Evolutionary conservation across 208 protist species (phyloP), one percentile per base, ranked within the genome.

Genomic region (Crithidia thermophila): DNA sequence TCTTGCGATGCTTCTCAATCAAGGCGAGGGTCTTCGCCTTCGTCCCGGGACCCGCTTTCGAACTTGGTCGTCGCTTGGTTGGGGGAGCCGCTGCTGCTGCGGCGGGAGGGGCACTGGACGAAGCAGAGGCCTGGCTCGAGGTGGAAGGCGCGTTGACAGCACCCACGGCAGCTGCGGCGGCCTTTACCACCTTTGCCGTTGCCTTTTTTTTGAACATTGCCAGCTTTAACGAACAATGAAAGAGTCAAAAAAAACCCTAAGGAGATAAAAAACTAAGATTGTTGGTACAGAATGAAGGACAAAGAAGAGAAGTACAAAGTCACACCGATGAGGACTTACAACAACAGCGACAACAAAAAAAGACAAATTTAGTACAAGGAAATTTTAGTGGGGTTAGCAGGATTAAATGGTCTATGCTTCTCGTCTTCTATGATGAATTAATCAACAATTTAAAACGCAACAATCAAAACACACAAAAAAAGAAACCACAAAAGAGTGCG

Each of bases 151-250:
- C 43, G 16, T 50, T 64, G 20, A n/a, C 49, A 3, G 61, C 61
- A 27, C 31, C 25, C 21, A 50, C 56, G 9, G 53, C 60, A 21
- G 43, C 69, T 6, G 59, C 31, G 14, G 11, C 57, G 3, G 13
- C 57, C 57, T 34, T 27, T 1, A 55, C 36, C 23, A 60, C 77
- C 31, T 57, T 56, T 11, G 45, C 28, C 27, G 45, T 27, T 27
- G 60, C 45, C 31, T 63, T 89, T 42, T 77, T 83, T 30, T 72
- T 77, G 51, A 85, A 88, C 83, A 85, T 88, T 7, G 34, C 14
- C 27, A 51, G n/a, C 59, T 56, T 47, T 9, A 51, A 62, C 37
- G 51, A 52, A 64, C 36, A 67, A 67, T 42, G 58, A 61, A 37
- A 56, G 31, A 59, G 21, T 40, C n/a, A 37, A 13, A 60, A 43